phyloP scores from a whole-genome alignment of 805 yeast species.

The Ogataea nitratoaversa region DNA sequence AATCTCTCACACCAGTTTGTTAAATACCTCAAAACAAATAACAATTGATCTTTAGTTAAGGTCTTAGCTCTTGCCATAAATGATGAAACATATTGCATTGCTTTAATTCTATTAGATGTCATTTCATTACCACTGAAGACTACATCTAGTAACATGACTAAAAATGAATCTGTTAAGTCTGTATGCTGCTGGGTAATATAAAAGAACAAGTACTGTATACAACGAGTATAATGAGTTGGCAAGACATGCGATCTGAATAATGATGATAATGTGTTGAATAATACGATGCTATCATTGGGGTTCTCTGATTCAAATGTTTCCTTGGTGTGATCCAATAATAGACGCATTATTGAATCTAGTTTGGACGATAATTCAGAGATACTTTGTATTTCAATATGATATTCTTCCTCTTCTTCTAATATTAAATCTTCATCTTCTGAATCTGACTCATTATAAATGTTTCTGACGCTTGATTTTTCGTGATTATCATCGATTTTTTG shows the following conservation, averaged over 20 bases:
- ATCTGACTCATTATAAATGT: conserved; percentile 25
- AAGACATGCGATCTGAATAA: conserved; percentile 77
- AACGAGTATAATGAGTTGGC: conserved; percentile 89
- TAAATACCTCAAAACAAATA: conserved; percentile 77
- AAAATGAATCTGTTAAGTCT: conserved; percentile 78
- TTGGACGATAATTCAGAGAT: conserved; percentile 57
- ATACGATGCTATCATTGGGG: conserved; percentile 54
- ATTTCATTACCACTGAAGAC: conserved; percentile 70
- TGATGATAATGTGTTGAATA: conserved; percentile 71
- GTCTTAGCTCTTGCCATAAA: conserved; percentile 83
- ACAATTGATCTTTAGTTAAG: conserved; percentile 65
- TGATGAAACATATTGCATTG: conserved; percentile 88
- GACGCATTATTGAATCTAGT: conserved; percentile 63
- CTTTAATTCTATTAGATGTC: conserved; percentile 74
- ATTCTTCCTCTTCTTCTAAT: conserved; percentile 42
- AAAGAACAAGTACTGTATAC: conserved; percentile 81
- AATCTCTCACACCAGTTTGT: conserved; percentile 81
- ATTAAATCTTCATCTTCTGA: conserved; percentile 27
- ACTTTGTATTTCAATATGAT: conserved; percentile 42
- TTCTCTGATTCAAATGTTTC: conserved; percentile 46
- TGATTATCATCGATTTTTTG: conserved; percentile 34
- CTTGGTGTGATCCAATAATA: conserved; percentile 50
- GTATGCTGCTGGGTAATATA: conserved; percentile 76
- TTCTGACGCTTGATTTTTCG: conserved; percentile 15
- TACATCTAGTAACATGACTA: conserved; percentile 77